A percentile compares a stretch with the other conserved stretches of the same genome.
Evolutionary conservation across 2,329 filamentous ascomycete genomes (phyloP).

Genomic region (Albifimbria verrucaria): DNA sequence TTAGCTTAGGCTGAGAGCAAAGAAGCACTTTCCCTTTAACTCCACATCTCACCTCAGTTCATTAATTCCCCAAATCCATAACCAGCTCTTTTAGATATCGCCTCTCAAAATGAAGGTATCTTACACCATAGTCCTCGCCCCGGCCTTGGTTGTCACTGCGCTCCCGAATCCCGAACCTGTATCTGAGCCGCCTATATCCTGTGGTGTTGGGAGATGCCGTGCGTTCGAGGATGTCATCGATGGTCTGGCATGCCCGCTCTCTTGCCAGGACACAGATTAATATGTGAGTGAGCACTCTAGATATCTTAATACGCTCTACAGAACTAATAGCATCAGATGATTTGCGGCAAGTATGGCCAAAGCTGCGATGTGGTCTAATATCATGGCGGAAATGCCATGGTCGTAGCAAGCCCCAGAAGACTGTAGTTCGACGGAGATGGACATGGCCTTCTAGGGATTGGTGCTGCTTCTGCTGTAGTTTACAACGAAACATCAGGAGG

Average conservation of each 20-base stretch:
- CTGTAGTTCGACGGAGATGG: not conserved
- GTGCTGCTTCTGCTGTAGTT: not conserved
- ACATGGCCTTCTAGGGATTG: not conserved
- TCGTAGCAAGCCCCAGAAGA: not conserved
- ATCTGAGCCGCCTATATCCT: not conserved
- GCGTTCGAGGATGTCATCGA: not conserved
- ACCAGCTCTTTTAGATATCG: not conserved
- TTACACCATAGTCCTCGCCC: not conserved
- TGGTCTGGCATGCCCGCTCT: not conserved
- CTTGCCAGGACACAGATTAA: not conserved
- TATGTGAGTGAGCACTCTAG: not conserved
- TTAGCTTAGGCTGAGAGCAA: not conserved
- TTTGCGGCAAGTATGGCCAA: not conserved
- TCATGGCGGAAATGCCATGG: not conserved
- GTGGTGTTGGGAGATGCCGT: not conserved
- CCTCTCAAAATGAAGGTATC: not conserved
- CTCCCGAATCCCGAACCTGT: not conserved
- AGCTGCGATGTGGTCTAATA: not conserved
- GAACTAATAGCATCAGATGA: not conserved
- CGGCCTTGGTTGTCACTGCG: not conserved
- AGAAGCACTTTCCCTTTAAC: not conserved
- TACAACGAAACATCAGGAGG: not conserved
- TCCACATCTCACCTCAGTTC: not conserved
- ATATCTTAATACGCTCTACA: not conserved
- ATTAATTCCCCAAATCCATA: not conserved